phyloP scores from a whole-genome alignment of 1,139 yeast genomes.

The Yamadazyma mexicana region DNA sequence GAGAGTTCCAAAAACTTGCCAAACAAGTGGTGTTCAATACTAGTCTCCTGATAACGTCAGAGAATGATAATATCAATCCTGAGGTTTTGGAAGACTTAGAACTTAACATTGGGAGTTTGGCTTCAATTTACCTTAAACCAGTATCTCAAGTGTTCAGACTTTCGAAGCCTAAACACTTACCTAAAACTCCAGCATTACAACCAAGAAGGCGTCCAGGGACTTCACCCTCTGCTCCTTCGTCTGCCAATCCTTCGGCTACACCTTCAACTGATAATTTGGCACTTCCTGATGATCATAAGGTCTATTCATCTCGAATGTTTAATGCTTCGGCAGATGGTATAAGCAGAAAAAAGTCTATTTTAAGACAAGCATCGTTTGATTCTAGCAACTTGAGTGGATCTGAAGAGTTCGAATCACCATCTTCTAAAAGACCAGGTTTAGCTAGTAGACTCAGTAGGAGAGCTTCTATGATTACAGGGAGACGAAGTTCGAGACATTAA shows the following conservation, averaged over 20 bases:
- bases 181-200: constrained; percentile 65
- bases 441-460: constrained; percentile 32
- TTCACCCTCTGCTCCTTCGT: background rate
- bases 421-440: constrained; percentile 19
- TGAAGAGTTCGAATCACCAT: constrained; percentile 11
- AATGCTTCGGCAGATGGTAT: constrained; percentile 15
- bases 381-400: constrained; percentile 14
- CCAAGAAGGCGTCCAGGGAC: constrained; percentile 13
- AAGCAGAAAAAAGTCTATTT: constrained; percentile 13
- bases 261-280: constrained; percentile 12
- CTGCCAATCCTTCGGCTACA: constrained; percentile 12
- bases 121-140: constrained; percentile 83
- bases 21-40: constrained; percentile 59
- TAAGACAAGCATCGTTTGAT: constrained; percentile 18
- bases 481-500: constrained; percentile 16
- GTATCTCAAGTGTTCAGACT: constrained; percentile 74
- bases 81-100: constrained; percentile 76
- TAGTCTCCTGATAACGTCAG: constrained; percentile 63
- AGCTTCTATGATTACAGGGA: constrained; percentile 30
- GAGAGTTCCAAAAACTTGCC: constrained; percentile 41
- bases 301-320: constrained; percentile 11
- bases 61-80: constrained; percentile 72
- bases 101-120: constrained; percentile 75
- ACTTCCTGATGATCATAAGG: constrained; percentile 6
- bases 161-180: constrained; percentile 55